Conservation (phyloP, 1,139 yeast species). For the Kodamaea suecica region DNA sequence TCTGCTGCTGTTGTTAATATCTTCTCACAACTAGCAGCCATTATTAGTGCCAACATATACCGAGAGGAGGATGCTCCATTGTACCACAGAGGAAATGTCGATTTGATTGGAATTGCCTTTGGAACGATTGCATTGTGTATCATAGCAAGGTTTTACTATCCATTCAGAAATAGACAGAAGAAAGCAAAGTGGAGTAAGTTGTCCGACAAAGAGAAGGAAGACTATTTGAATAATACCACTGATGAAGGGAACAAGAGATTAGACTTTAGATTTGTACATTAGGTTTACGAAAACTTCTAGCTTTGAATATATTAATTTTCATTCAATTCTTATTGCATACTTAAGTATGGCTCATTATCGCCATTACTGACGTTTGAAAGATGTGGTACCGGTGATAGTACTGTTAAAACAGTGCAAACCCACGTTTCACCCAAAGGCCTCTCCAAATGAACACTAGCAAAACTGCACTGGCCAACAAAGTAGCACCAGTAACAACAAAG, state of each 20-base stretch:
- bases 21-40: slow-evolving; percentile 19
- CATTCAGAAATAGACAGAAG: slow-evolving; percentile 15
- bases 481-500: slow-evolving; percentile 31
- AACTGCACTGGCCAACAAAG: slow-evolving; percentile 31
- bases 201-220: slow-evolving; percentile 14
- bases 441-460: slow-evolving; percentile 35
- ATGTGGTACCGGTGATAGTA: too few relatives aligned
- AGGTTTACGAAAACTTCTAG: too few relatives aligned
- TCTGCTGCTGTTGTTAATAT: slow-evolving; percentile 24
- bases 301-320: too few relatives aligned
- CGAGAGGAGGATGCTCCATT: slow-evolving; percentile 26
- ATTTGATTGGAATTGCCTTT: slow-evolving; percentile 21
- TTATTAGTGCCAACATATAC: slow-evolving; percentile 23
- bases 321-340: too few relatives aligned
- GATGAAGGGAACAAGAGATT: slow-evolving; percentile 20
- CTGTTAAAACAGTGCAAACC: slow-evolving; percentile 18
- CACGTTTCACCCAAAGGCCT: slow-evolving; percentile 32
- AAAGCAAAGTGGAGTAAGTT: slow-evolving; percentile 14
- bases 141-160: slow-evolving; percentile 15
- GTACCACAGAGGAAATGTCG: slow-evolving; percentile 26
- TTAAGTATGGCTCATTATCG: too few relatives aligned
- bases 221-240: slow-evolving; percentile 11
- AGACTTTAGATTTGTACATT: slow-evolving; percentile 18
- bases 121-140: slow-evolving; percentile 16
- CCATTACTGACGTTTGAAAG: too few relatives aligned